These are phyloP conservation scores for Entomophthora muscae DNA, from an alignment of 371 early-diverging fungal genomes.

Conservation along the genomic window DNA sequence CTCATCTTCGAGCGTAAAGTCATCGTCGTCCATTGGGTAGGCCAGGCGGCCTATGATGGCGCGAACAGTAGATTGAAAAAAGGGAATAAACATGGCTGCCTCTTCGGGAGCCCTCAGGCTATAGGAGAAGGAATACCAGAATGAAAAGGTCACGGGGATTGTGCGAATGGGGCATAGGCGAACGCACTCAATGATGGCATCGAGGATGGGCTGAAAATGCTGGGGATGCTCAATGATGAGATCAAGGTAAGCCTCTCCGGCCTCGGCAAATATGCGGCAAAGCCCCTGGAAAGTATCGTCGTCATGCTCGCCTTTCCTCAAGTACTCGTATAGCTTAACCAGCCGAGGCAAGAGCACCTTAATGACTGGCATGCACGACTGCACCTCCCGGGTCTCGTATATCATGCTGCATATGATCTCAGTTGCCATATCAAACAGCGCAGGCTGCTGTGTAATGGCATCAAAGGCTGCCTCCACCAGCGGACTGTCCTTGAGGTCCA, in stretches of 20 bases:
- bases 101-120: conserved; percentile 26
- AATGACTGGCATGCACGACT: conserved; percentile 27
- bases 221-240: conserved; percentile 42
- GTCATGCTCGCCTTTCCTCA: conserved; percentile 32
- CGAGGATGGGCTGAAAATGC: conserved; percentile 44
- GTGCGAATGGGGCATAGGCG: conserved; percentile 44
- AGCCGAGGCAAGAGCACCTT: conserved; percentile 44
- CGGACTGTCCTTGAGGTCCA: conserved; percentile 37
- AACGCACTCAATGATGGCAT: conserved; percentile 53
- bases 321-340: conserved; percentile 23
- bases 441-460: conserved; percentile 31
- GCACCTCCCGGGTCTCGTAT: conserved; percentile 45
- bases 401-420: conserved; percentile 73
- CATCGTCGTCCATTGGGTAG: conserved; percentile 49
- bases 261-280: conserved; percentile 66
- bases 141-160: conserved; percentile 61
- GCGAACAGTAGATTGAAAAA: conserved; percentile 55
- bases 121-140: conserved; percentile 69
- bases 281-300: conserved; percentile 48
- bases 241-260: conserved; percentile 67
- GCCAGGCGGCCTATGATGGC: conserved; percentile 63
- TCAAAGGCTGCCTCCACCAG: conserved; percentile 57
- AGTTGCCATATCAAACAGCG: conserved; percentile 63
- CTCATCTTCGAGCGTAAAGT: conserved; percentile 63
- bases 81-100: conserved; percentile 26